Percentiles rank a stretch among this genome's conserved stretches.
Conservation (phyloP, 805 yeast genomes). For the Ogataea siamensis region DNA sequence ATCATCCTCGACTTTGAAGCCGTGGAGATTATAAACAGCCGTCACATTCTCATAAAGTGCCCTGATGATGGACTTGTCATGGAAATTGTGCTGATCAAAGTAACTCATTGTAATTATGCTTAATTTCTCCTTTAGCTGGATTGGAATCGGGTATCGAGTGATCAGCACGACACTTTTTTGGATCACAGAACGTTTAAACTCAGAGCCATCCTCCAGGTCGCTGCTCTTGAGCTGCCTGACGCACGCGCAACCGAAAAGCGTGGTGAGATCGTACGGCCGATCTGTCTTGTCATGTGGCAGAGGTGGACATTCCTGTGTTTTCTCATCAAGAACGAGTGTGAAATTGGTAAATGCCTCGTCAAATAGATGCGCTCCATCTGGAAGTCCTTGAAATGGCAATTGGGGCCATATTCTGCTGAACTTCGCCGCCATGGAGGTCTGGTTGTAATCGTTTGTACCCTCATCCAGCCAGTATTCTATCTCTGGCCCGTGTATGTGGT, state of each 20-base stretch:
- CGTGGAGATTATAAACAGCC: conserved; percentile 36
- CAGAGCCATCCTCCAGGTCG: conserved; percentile 41
- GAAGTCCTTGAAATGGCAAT: conserved; percentile 90
- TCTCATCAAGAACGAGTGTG: conserved; percentile 71
- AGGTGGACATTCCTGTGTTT: conserved; percentile 44
- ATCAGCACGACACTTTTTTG: conserved; percentile 90
- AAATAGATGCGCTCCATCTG: conserved; percentile 92
- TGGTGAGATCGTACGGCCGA: conserved; percentile 35
- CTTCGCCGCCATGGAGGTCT: conserved; percentile 31
- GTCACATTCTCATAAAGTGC: conserved; percentile 67
- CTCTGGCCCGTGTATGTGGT: conserved; percentile 90
- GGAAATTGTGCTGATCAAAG: conserved; percentile 76
- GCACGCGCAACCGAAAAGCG: conserved; percentile 94
- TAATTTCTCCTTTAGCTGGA: conserved; percentile 84
- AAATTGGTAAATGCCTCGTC: conserved; percentile 93
- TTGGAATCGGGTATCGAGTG: conserved; percentile 77
- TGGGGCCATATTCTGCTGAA: conserved; percentile 66
- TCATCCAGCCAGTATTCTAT: conserved; percentile 81
- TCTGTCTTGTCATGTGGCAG: conserved; percentile 35
- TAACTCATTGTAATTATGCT: conserved; percentile 85
- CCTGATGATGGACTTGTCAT: conserved; percentile 64
- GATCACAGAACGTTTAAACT: conserved; percentile 63
- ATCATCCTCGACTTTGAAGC: conserved; percentile 31
- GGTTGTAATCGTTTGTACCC: conserved; percentile 34
- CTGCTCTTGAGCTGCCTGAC: conserved; percentile 74